Evolutionary conservation across 768 basidiomycete species (phyloP).

Genomic region (Kwoniella newhampshirensis): DNA sequence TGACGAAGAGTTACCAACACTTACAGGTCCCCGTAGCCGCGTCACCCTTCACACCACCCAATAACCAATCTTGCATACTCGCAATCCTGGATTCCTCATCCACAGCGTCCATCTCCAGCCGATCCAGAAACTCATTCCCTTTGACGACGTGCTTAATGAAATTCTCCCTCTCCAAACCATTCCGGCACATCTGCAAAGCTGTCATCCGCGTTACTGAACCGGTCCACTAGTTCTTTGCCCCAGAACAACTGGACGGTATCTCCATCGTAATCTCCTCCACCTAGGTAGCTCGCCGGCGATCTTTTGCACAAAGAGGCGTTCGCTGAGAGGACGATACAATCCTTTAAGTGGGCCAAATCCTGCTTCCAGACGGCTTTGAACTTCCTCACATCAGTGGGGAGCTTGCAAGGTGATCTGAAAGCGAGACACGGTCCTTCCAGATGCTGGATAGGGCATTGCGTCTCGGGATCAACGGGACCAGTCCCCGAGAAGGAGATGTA

Average conservation of each 20-base stretch:
- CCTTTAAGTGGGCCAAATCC: constrained; percentile 37
- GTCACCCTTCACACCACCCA: constrained; percentile 30
- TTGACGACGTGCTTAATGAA: constrained; percentile 37
- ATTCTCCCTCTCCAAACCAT: constrained; percentile 32
- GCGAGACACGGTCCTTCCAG: constrained; percentile 34
- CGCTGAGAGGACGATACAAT: constrained; percentile 44
- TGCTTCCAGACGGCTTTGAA: constrained; percentile 36
- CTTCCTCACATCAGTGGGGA: constrained; percentile 42
- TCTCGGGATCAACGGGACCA: constrained; percentile 25
- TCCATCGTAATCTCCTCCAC: constrained; percentile 49
- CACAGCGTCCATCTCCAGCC: neutral
- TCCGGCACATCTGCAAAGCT: constrained; percentile 15
- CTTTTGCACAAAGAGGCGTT: constrained; percentile 21
- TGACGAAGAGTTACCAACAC: constrained; percentile 14
- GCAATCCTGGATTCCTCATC: constrained; percentile 19
- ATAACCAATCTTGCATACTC: constrained; percentile 33
- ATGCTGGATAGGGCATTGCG: constrained; percentile 23
- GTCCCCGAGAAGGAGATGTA: constrained; percentile 27
- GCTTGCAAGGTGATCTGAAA: constrained; percentile 42
- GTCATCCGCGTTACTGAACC: constrained; percentile 36
- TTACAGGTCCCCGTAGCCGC: constrained; percentile 29
- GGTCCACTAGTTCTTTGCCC: constrained; percentile 26
- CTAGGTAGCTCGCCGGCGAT: constrained; percentile 38
- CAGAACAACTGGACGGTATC: constrained; percentile 43
- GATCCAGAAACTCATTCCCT: constrained; percentile 28